These are phyloP conservation scores for Physcomitrium patens DNA, from an alignment of 225 moss, liverwort and hornwort genomes.

Conservation along the genomic window DNA sequence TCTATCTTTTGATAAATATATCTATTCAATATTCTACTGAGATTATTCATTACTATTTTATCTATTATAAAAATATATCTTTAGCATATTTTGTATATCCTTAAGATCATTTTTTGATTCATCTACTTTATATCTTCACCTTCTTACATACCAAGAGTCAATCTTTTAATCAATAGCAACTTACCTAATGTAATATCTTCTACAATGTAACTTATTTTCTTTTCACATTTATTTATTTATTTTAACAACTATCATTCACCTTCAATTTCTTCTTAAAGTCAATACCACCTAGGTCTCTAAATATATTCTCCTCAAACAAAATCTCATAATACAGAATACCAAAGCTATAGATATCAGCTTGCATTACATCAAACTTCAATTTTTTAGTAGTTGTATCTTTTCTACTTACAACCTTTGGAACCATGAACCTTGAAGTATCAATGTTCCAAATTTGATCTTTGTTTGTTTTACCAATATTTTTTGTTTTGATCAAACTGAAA, in stretches of 20 bases:
- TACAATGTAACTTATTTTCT: no score
- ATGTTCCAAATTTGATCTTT: background rate
- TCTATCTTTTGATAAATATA: no score
- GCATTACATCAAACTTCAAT: background rate
- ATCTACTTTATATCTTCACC: no score
- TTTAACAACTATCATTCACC: background rate
- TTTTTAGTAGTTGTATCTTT: background rate
- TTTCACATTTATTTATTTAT: no score
- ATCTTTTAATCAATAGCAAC: no score
- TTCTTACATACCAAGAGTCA: no score
- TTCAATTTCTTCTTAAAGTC: slow-evolving; percentile 10
- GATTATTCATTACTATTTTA: no score
- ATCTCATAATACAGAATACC: slow-evolving; percentile 26
- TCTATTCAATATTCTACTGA: no score
- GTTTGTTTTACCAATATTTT: slow-evolving; percentile 12
- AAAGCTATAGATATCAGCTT: slow-evolving; percentile 26
- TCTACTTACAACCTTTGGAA: slow-evolving; percentile 1
- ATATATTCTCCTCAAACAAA: slow-evolving; percentile 1
- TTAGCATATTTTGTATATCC: no score
- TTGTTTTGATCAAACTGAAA: slow-evolving; percentile 37
- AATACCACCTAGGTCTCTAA: background rate
- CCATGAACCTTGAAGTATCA: slow-evolving; percentile 28
- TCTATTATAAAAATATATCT: no score
- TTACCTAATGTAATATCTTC: no score
- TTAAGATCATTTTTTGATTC: no score